Evolutionary conservation across 768 basidiomycete genomes (phyloP), one percentile per base, ranked within the genome.

Genomic region (Daedaleopsis sinensis): DNA sequence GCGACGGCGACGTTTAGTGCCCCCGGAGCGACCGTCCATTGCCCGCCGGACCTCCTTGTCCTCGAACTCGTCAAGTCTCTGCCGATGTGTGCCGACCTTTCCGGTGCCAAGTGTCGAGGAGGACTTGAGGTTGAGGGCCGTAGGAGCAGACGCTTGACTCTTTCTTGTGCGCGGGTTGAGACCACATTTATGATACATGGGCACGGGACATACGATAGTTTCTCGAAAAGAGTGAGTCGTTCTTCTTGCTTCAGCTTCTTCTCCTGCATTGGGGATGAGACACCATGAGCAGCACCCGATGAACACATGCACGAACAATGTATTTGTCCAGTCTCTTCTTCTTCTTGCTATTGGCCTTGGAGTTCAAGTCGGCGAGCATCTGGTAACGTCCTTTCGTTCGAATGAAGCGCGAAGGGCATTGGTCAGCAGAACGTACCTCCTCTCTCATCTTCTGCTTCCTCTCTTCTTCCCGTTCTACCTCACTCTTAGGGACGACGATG

Each of bases 191-290:
- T 49, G 21, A 24, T 6, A 12, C 3, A 2, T 27, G 32, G n/a
- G 18, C 49, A 42, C 36, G 44, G 18, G 37, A 84, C 87, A 63
- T 77, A 94, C 94, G 87, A 83, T 62, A 97, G 79, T 72, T 91
- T 94, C 65, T 92, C 85, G 57, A 96, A 87, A 15, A 97, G 80
- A 19, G 80, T 72, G 5, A 85, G 69, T 48, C 94, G 84, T 62
- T 93, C 93, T 70, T 97, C 95, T 72, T 94, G 93, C 76, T 90
- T 93, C 51, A 96, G 77, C 74, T 96, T 96, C 77, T 95, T 95
- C 52, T 93, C 90, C 93, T 95, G 63, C 51, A 58, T 32, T 7
- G 27, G 27, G 1, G 48, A 8, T n/a, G 44, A 32, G 55, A 63
- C 12, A 61, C 19, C n/a, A 37, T 13, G 27, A 21, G 27, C 27